These are phyloP conservation scores for Monoraphidium neglectum DNA, from an alignment of 139 green algal genomes.

Conservation along the genomic window DNA sequence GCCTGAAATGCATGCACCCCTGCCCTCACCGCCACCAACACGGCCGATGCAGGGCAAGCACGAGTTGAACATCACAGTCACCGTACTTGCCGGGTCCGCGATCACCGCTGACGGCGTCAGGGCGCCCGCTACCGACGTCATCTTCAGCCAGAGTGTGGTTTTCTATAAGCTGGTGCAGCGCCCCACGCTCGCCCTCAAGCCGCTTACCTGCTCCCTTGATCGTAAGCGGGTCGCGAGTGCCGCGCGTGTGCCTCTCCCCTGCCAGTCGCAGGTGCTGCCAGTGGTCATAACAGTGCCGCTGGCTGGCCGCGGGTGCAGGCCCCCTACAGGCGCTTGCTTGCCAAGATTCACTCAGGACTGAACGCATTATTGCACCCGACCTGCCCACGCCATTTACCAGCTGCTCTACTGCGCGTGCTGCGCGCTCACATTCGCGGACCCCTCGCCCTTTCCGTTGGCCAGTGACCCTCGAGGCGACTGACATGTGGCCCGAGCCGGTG, in stretches of 20 bases:
- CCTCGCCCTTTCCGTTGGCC: neutral
- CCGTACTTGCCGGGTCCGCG: neutral
- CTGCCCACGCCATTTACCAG: too few species aligned
- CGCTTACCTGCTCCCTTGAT: neutral
- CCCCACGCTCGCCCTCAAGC: neutral
- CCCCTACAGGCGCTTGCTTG: too few species aligned
- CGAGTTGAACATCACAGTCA: constrained; percentile 16
- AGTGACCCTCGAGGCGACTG: neutral
- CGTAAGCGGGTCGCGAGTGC: neutral
- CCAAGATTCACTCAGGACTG: too few species aligned
- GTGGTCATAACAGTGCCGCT: too few species aligned
- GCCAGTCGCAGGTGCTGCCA: too few species aligned
- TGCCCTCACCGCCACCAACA: too few species aligned
- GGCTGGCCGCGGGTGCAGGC: too few species aligned
- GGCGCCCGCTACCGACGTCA: neutral
- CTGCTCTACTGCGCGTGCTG: neutral
- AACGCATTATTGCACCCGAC: too few species aligned
- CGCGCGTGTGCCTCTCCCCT: too few species aligned
- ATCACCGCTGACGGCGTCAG: neutral
- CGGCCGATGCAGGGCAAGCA: constrained; percentile 14
- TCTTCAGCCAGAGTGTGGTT: neutral
- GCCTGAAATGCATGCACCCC: neutral
- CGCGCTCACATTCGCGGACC: neutral
- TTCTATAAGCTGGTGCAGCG: constrained; percentile 24
- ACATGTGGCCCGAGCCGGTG: constrained; percentile 11